A percentile compares a stretch with the other conserved stretches of the same genome.
These are phyloP conservation scores for Yarrowia sp. DNA, from an alignment of 805 yeast genomes.

Conservation along the genomic window DNA sequence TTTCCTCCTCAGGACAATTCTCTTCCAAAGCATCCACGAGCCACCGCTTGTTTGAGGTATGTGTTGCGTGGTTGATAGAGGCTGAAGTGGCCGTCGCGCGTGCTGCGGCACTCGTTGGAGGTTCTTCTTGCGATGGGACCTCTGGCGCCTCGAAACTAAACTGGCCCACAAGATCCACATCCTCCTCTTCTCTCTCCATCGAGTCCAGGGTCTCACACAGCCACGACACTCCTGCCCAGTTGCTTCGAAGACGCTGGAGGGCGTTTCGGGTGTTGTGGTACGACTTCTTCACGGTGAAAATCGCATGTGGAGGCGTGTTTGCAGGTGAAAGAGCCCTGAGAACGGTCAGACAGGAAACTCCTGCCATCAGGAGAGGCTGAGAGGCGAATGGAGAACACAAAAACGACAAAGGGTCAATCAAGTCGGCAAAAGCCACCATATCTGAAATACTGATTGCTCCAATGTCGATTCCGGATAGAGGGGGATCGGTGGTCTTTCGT, in stretches of 20 bases:
- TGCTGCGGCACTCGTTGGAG: background rate
- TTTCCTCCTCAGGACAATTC: slow-evolving; percentile 14
- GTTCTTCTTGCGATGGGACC: slow-evolving; percentile 1
- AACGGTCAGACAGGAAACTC: slow-evolving; percentile 32
- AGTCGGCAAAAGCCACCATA: slow-evolving; percentile 34
- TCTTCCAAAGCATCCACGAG: slow-evolving; percentile 9
- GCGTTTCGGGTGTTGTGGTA: slow-evolving; percentile 33
- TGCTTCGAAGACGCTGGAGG: slow-evolving; percentile 29
- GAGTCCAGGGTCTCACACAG: slow-evolving; percentile 33
- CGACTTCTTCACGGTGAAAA: slow-evolving; percentile 29
- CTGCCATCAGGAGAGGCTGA: slow-evolving; percentile 35
- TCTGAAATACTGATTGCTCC: slow-evolving; percentile 36
- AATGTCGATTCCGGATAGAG: slow-evolving; percentile 30
- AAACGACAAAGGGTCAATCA: slow-evolving; percentile 33
- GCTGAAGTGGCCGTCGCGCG: background rate
- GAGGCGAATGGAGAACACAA: slow-evolving; percentile 34
- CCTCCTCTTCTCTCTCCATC: slow-evolving; percentile 33
- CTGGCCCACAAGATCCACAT: slow-evolving; percentile 31
- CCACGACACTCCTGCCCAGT: slow-evolving; percentile 36
- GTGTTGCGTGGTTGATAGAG: background rate
- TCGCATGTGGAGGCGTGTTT: slow-evolving; percentile 27
- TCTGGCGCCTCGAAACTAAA: slow-evolving; percentile 3
- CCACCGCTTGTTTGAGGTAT: slow-evolving; percentile 15
- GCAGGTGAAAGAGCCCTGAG: slow-evolving; percentile 30
- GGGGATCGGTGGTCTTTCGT: slow-evolving; percentile 1